Conservation (phyloP, 2,329 filamentous ascomycete genomes). For the Blastomyces silverae region DNA sequence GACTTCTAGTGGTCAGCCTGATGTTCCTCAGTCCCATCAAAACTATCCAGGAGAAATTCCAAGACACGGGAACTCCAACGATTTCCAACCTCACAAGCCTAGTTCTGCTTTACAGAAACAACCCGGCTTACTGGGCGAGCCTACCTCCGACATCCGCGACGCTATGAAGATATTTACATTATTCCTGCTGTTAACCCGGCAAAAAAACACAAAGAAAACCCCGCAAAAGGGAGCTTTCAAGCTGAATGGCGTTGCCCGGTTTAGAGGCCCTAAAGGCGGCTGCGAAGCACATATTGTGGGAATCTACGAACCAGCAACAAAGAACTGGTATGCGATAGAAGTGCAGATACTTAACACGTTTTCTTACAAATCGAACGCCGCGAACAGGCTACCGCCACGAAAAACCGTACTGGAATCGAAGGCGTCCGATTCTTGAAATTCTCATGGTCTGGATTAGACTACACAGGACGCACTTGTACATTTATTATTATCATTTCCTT, state of each 20-base stretch:
- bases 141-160: not conserved
- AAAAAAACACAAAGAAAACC: not conserved
- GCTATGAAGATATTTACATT: constrained; percentile 6
- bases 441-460: not conserved
- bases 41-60: constrained; percentile 1
- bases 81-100: not conserved
- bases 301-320: constrained; percentile 9
- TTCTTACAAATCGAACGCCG: constrained; percentile 2
- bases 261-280: constrained; percentile 14
- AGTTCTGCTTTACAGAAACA: not conserved
- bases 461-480: not conserved
- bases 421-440: not conserved
- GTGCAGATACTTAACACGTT: constrained; percentile 8
- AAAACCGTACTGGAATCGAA: not conserved
- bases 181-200: not conserved
- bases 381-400: not conserved
- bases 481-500: not conserved
- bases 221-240: constrained; percentile 10
- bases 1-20: not conserved
- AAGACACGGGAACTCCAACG: not conserved
- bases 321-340: constrained; percentile 10
- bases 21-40: not conserved
- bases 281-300: constrained; percentile 14
- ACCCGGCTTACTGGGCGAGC: not conserved
- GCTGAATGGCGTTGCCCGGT: constrained; percentile 12